phyloP scores from a whole-genome alignment of 2,329 filamentous ascomycete species.

The Ophiosphaerella korrae region DNA sequence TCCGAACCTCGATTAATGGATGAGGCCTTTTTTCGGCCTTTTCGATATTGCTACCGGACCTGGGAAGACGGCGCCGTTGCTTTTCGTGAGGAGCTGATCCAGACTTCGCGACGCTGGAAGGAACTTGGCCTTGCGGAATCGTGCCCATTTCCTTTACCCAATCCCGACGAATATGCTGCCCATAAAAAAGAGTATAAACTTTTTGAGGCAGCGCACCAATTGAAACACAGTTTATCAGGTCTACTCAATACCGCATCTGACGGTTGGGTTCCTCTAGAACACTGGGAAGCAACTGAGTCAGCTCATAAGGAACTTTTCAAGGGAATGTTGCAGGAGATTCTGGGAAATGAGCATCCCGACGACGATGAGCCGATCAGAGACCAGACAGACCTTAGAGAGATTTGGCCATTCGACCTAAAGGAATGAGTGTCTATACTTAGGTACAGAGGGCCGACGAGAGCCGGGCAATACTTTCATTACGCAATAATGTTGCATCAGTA shows the following conservation, averaged over 20 bases:
- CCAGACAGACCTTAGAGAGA: slow-evolving; percentile 40
- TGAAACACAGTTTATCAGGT: slow-evolving; percentile 33
- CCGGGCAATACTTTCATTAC: too few relatives aligned
- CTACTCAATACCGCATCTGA: slow-evolving; percentile 42
- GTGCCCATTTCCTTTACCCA: slow-evolving; percentile 41
- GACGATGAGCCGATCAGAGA: slow-evolving; percentile 43
- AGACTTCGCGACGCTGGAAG: slow-evolving; percentile 45
- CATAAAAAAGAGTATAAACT: slow-evolving; percentile 39
- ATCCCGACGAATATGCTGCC: slow-evolving; percentile 26
- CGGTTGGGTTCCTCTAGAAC: slow-evolving; percentile 44
- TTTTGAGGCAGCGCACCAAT: slow-evolving; percentile 42
- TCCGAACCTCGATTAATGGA: slow-evolving; percentile 41
- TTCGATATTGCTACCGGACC: slow-evolving; percentile 49
- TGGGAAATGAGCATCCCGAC: slow-evolving; percentile 33
- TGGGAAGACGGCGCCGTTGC: slow-evolving; percentile 50
- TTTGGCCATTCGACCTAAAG: slow-evolving; percentile 45
- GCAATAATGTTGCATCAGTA: too few relatives aligned
- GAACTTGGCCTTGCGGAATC: slow-evolving; percentile 45
- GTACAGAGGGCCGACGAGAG: background rate
- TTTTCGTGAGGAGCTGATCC: slow-evolving; percentile 49
- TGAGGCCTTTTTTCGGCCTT: slow-evolving; percentile 45
- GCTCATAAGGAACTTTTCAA: slow-evolving; percentile 39
- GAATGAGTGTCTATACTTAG: slow-evolving; percentile 8
- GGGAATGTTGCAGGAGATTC: slow-evolving; percentile 38
- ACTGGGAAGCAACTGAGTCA: slow-evolving; percentile 40